Evolutionary conservation across 2,329 filamentous ascomycete species (phyloP), one percentile per base, ranked within the genome.

Genomic region (Xylariaceae sp.): DNA sequence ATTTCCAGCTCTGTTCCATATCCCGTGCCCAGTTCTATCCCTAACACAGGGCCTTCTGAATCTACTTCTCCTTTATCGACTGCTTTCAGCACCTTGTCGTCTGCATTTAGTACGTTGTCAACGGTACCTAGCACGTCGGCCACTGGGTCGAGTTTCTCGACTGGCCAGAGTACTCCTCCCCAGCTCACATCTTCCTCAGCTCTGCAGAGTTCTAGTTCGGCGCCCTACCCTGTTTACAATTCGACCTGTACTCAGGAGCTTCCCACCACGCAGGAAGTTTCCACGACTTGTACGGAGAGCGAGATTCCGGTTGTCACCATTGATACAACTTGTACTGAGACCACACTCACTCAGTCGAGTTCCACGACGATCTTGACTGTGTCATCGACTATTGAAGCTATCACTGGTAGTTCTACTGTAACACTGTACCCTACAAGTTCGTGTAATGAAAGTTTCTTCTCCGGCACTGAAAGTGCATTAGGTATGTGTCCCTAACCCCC

Each of bases 301-400:
- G 61, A 61, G 45, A 54, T 50, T 18, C 45, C 45, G 3, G 16
- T 56, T 37, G 19, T 42, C 2, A 57, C 54, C 5, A 56, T 56
- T 20, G 52, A 58, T 48, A 63, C 60, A 20, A 65, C 60, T 21
- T 65, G 62, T 21, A 64, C 55, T 42, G 61, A 65, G 44, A 57
- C 50, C 18, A 63, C 58, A 18, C 51, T 59, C 18, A 63, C 60
- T 16, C 40, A 57, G 48, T 55, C 60, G 9, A 55, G 52, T 47
- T 42, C 59, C 12, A 45, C 50, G 19, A 47, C 40, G 19, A 57
- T 59, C 19, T 44, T 53, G 20, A 59, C 46, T 7, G n/a, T 44
- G 19, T 47, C 47, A 29, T 48, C 52, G 26, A 48, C 52, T 29
- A 29, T 14, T 10, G 44, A 50, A 26, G 42, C 49, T 49, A 32